These are phyloP conservation scores for Pichia exigua DNA, from an alignment of 805 yeast genomes.

Conservation along the genomic window DNA sequence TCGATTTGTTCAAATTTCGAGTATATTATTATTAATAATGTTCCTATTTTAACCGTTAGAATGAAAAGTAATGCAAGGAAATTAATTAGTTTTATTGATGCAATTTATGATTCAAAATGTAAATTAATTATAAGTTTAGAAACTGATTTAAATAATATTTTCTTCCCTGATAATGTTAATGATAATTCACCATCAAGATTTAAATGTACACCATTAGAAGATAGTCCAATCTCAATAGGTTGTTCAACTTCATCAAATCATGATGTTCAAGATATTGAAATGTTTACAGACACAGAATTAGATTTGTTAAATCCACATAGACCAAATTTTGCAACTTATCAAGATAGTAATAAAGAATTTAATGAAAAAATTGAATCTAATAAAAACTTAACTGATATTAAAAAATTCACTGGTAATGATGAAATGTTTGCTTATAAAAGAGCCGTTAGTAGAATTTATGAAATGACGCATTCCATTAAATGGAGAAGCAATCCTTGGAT, in stretches of 20 bases:
- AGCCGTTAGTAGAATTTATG: conserved; percentile 56
- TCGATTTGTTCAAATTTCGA: conserved; percentile 54
- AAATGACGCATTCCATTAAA: conserved; percentile 24
- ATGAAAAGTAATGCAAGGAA: conserved; percentile 64
- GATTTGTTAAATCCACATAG: conserved; percentile 58
- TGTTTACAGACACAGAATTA: conserved; percentile 56
- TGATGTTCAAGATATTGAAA: conserved; percentile 49
- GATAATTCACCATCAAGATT: conserved; percentile 6
- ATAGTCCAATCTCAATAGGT: conserved; percentile 8
- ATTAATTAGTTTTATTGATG: conserved; percentile 60
- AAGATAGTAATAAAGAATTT: conserved; percentile 35
- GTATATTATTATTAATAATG: conserved; percentile 49
- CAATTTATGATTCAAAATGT: conserved; percentile 61
- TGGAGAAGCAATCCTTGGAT: conserved; percentile 54
- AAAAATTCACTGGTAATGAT: conserved; percentile 68
- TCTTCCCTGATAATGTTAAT: conserved; percentile 47
- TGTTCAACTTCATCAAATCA: background rate
- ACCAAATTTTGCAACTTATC: conserved; percentile 60
- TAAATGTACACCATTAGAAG: conserved; percentile 13
- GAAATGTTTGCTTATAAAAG: conserved; percentile 67
- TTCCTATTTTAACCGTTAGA: conserved; percentile 49
- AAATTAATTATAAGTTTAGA: conserved; percentile 47
- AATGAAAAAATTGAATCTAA: conserved; percentile 16
- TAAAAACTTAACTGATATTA: conserved; percentile 38
- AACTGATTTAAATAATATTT: conserved; percentile 42